phyloP scores from a whole-genome alignment of 2,329 filamentous ascomycete genomes.

The Ploettnerulaceae sp. region DNA sequence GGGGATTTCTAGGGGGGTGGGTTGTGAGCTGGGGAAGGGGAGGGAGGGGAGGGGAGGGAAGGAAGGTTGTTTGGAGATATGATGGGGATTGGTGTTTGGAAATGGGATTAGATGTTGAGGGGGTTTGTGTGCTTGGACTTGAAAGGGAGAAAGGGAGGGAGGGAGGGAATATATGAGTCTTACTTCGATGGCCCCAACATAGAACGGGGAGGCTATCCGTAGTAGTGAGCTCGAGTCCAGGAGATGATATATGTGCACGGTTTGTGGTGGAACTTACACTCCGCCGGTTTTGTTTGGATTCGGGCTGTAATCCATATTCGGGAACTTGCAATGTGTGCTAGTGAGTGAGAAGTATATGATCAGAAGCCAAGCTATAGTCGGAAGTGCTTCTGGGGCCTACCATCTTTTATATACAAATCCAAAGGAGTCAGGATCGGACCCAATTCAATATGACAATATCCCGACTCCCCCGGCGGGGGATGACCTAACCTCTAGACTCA shows the following conservation, averaged over 20 bases:
- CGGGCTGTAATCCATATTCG: conserved; percentile 6
- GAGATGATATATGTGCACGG: not conserved
- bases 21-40: too few relatives aligned
- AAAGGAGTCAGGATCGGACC: too few relatives aligned
- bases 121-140: too few relatives aligned
- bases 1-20: conserved; percentile 2
- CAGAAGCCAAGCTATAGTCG: not conserved
- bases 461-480: too few relatives aligned
- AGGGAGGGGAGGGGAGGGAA: not conserved
- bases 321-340: too few relatives aligned
- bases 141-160: too few relatives aligned
- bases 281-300: conserved; percentile 5
- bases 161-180: too few relatives aligned
- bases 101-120: not conserved
- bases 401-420: too few relatives aligned
- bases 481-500: too few relatives aligned
- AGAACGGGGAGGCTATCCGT: not conserved
- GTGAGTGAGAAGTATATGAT: not conserved
- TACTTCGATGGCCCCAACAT: conserved; percentile 5
- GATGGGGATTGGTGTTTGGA: not conserved
- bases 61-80: not conserved
- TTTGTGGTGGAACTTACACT: not conserved
- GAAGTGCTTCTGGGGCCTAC: too few relatives aligned
- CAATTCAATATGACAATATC: too few relatives aligned
- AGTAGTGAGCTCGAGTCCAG: too few relatives aligned